Base-by-base conservation (phyloP, 176 grass and related monocot genomes). In the Aegilops longissima region DNA sequence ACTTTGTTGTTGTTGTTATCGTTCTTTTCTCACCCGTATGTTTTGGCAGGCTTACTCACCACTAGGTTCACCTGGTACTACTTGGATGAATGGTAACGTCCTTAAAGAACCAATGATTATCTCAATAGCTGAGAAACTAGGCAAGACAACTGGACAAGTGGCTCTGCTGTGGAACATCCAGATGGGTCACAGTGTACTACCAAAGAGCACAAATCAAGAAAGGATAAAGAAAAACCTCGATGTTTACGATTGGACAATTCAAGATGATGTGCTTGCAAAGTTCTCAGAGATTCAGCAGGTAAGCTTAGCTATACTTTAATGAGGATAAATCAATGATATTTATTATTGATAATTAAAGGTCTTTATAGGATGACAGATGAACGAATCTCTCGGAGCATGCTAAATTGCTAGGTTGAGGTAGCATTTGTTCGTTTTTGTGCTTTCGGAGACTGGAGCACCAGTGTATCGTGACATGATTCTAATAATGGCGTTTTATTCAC, bases 151-250 rank as follows among this genome's bases (percentile, higher is more conserved):
- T 51, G 94, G 89, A 20, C 91, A 93, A 81, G 67, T 95, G 16
- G 86, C 86, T 3, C 78, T 95, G 13, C 70, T 82, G 13, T 95
- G 94, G 94, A 90, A 90, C 18, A 68, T 95, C 78, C 93, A 93
- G 62, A 87, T 89, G 89, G 93, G 91, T 17, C 91, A 95, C 56
- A 93, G 76, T 49, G 86, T 95, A 31, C 88, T 95, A 31, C 93
- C 93, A 68, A 95, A 95, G 86, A 95, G 89, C 20, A 83, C 78
- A 1, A 91, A 56, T 39, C 89, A 95, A 42, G 77, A 82, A 79
- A 91, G 89, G 81, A 93, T 95, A 44, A 95, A 91, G 67, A 77
- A 93, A 70, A 95, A 93, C 75, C 35, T 90, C 23, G 89, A 93
- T 62, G 34, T 93, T 62, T 83, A 78, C 88, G 87, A 83, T 89